Evolutionary conservation across 805 yeast species (phyloP), one percentile per base, ranked within the genome.

Genomic region (Metschnikowia dekortorum): DNA sequence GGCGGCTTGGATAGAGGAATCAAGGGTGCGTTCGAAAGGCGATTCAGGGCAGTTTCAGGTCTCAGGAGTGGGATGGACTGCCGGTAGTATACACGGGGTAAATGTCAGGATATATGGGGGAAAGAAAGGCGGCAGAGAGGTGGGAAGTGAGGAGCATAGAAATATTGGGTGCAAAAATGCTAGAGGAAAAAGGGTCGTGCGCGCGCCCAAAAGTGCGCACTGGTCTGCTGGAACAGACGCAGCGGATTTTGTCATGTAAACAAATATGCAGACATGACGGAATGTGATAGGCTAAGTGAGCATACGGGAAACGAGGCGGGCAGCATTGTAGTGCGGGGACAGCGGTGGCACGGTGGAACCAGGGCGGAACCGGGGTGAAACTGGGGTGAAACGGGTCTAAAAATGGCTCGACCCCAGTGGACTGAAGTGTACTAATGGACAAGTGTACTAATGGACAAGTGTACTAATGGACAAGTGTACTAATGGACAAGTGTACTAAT

Each of bases 131-230:
- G 9, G 16, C 11, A n/a, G 31, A n/a, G 39, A 7, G 28, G 8
- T 14, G 13, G 29, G 39, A 14, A n/a, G 46, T 26, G 46, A 44
- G 46, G 8, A 35, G 10, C 26, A 46, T 33, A 22, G 36, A 13
- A 35, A 26, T 40, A 50, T 49, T 56, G 60, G 60, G 60, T 56
- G 60, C 60, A 56, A 56, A 56, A 54, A 50, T 45, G 45, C 47
- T 45, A 42, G 55, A 49, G 57, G 39, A 46, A 44, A 51, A 55
- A 55, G 47, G 10, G 46, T 6, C 28, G 46, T 44, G 46, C 33
- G 40, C 40, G 40, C 32, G 28, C 46, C 32, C 31, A 6, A 10
- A 9, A 31, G 16, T 2, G 6, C 16, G 40, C 30, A 36, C 14
- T 37, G 16, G 13, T 11, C 42, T 9, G 30, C 14, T 38, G 40